Evolutionary conservation across 192 early-diverging fungal species (phyloP), one percentile per base, ranked within the genome.

Genomic region (Podila minutissima): DNA sequence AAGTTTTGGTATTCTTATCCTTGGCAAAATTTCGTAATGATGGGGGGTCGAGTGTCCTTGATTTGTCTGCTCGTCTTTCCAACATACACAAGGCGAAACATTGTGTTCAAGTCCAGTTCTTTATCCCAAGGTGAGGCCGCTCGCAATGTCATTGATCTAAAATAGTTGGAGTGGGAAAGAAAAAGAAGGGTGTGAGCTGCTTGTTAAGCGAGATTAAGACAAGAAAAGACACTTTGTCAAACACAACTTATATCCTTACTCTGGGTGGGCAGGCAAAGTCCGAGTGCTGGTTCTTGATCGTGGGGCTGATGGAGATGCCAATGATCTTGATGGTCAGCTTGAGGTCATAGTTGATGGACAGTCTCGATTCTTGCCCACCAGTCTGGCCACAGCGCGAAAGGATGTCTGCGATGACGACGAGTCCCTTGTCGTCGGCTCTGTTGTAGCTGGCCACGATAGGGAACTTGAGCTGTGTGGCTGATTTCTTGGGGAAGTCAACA

Each of bases 341-440:
- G 26, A 90, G 74, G 38, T 78, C 75, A 38, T 88, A 88, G 55
- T 86, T 74, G 49, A 90, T 75, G 6, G 62, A 59, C 37, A 90
- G 69, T 1, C 77, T 32, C 5, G 72, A 64, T n/a, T 55, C 69
- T 0, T 24, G 7, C 6, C 58, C 59, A 26, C 84, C 84, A 24
- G 62, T 7, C 7, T 75, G 3, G n/a, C 87, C 89, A 64, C 89
- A 88, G 46, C 78, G 74, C 51, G 22, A 64, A 13, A 79, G 50
- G 62, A 87, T 79, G 32, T 87, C 86, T 7, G 37, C 12, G 28
- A 90, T 15, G 28, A 87, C 85, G 15, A 67, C 71, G 19, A 73
- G 53, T 19, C 71, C 74, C 2, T 51, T 50, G 24, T 87, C 75
- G 32, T 75, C 22, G 0, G 33, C 2, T 29, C 83, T 29, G 59